These are phyloP conservation scores for Apiospora hydei DNA, from an alignment of 2,329 filamentous ascomycete species.

Conservation along the genomic window DNA sequence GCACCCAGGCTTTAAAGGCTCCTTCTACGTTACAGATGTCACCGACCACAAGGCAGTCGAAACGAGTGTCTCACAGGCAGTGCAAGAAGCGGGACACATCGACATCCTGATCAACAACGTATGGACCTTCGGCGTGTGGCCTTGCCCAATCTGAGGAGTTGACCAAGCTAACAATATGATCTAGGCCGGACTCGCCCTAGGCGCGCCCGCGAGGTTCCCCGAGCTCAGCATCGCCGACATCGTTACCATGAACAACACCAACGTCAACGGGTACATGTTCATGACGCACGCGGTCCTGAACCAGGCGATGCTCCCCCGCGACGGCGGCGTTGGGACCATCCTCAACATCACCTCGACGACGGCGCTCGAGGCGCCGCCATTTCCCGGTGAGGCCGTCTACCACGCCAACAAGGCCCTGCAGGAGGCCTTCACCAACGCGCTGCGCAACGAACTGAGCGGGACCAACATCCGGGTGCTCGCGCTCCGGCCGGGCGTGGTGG, in stretches of 20 bases:
- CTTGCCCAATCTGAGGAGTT: too few species aligned
- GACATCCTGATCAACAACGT: slow-evolving; percentile 56
- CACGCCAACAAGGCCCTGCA: slow-evolving; percentile 55
- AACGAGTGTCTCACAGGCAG: slow-evolving; percentile 39
- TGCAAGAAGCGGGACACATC: slow-evolving; percentile 46
- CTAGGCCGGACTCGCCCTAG: slow-evolving; percentile 53
- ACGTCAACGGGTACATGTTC: slow-evolving; percentile 56
- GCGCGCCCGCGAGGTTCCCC: slow-evolving; percentile 51
- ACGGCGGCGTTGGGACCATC: slow-evolving; percentile 50
- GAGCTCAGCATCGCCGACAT: slow-evolving; percentile 51
- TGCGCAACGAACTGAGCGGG: slow-evolving; percentile 54
- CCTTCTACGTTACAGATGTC: slow-evolving; percentile 39
- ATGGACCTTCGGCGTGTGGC: neutral
- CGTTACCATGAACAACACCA: slow-evolving; percentile 54
- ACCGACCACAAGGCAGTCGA: slow-evolving; percentile 41
- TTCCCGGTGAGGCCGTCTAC: slow-evolving; percentile 57
- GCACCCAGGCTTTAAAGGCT: slow-evolving; percentile 25
- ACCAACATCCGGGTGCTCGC: slow-evolving; percentile 56
- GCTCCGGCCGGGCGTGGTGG: slow-evolving; percentile 54
- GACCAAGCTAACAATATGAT: neutral
- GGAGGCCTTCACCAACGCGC: slow-evolving; percentile 56
- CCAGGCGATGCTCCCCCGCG: slow-evolving; percentile 44
- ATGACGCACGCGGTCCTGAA: slow-evolving; percentile 54
- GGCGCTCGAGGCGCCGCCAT: slow-evolving; percentile 54
- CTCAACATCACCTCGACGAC: slow-evolving; percentile 57